Evolutionary conservation across 305 asterid species (phyloP).

Genomic region (Petunia hybrid): DNA sequence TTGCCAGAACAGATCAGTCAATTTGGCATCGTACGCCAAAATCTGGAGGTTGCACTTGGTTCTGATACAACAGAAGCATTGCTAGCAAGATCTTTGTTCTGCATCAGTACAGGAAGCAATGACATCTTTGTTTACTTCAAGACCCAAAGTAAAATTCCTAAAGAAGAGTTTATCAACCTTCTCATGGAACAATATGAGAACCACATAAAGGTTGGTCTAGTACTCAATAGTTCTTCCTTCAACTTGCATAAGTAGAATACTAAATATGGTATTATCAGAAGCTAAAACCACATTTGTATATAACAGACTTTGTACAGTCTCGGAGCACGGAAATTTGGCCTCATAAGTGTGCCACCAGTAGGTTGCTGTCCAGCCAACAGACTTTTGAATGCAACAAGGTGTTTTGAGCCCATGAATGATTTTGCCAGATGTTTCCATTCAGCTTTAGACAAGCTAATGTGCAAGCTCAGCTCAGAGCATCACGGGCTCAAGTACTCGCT

Average conservation of each 20-base stretch:
- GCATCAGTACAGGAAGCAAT: conserved; percentile 74
- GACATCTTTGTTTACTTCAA: conserved; percentile 67
- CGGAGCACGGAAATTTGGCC: conserved; percentile 75
- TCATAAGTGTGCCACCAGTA: conserved; percentile 65
- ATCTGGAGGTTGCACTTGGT: conserved; percentile 50
- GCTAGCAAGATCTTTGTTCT: conserved; percentile 59
- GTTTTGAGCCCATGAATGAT: conserved; percentile 61
- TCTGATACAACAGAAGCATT: conserved; percentile 44
- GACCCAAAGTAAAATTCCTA: conserved; percentile 40
- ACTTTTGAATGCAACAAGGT: conserved; percentile 49
- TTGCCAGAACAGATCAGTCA: conserved; percentile 67
- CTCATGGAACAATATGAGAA: conserved; percentile 54
- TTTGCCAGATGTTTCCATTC: conserved; percentile 60
- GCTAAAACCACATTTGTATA: conserved; percentile 3
- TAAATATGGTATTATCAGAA: background rate
- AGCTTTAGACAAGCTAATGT: conserved; percentile 46
- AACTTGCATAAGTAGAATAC: background rate
- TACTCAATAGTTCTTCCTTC: background rate
- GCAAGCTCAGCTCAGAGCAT: conserved; percentile 58
- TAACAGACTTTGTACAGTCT: conserved; percentile 59
- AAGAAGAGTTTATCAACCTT: conserved; percentile 42
- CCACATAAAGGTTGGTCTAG: conserved; percentile 54
- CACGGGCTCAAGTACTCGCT: conserved; percentile 62
- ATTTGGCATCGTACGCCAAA: conserved; percentile 46
- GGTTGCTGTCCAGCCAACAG: conserved; percentile 82